phyloP scores from a whole-genome alignment of 805 yeast species.

The Yarrowia yakushimensis region DNA sequence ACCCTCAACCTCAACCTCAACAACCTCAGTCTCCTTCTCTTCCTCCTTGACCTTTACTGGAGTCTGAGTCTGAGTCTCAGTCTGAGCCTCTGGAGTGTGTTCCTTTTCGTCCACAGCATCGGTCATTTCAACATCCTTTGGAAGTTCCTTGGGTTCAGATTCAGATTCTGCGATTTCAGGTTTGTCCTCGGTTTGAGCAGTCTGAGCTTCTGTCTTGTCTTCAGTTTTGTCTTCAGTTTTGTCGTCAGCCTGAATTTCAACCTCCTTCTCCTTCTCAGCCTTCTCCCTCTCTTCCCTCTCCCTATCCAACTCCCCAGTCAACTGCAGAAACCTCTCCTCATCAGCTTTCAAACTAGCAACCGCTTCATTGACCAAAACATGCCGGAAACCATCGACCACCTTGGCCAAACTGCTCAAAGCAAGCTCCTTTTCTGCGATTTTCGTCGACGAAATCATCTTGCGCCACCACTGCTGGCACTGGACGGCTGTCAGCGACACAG shows the following conservation, averaged over 20 bases:
- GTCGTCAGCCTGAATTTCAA: no score
- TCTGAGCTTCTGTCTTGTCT: not conserved
- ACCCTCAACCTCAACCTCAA: not conserved
- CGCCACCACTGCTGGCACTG: constrained; percentile 14
- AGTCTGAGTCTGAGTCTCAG: not conserved
- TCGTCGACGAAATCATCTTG: not conserved
- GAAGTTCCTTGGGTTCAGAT: no score
- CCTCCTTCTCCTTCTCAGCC: no score
- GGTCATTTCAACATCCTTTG: not conserved
- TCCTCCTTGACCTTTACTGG: not conserved
- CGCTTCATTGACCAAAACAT: not conserved
- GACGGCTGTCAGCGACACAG: not conserved
- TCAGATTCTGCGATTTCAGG: no score
- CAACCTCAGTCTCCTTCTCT: not conserved
- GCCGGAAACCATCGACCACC: constrained; percentile 21
- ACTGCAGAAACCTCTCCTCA: not conserved
- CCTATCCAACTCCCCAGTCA: not conserved
- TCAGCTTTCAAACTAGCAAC: not conserved
- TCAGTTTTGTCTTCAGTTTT: not conserved
- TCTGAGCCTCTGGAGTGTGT: not conserved
- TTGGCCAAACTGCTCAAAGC: not conserved
- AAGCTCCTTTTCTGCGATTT: constrained; percentile 3
- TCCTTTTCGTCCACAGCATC: not conserved
- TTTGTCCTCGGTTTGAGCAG: no score
- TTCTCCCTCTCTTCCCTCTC: not conserved